Conservation (phyloP, 2,329 filamentous ascomycete genomes). For the Coniochaeta sp. region DNA sequence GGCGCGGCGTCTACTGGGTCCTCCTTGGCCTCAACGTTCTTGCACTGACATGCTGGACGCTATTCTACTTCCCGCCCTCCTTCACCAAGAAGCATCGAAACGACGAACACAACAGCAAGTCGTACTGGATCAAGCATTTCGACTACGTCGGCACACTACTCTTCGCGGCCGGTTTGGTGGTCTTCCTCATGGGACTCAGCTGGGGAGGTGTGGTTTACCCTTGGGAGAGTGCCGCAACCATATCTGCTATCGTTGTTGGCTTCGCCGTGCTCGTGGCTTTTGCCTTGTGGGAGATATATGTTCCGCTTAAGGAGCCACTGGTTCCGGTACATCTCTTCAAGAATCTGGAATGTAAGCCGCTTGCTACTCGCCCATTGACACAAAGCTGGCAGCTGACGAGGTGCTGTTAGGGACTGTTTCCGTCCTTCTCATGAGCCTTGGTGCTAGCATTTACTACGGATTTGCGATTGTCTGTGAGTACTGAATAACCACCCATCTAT, state of each 20-base stretch:
- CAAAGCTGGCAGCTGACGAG: neutral
- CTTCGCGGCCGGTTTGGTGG: slow-evolving; percentile 35
- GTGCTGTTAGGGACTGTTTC: neutral
- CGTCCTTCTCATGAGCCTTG: slow-evolving; percentile 19
- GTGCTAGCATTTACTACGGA: slow-evolving; percentile 24
- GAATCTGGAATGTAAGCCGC: slow-evolving; percentile 19
- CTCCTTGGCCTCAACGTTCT: slow-evolving; percentile 10
- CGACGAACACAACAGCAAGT: slow-evolving; percentile 1
- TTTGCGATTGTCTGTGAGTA: slow-evolving; percentile 19
- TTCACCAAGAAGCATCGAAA: slow-evolving; percentile 10
- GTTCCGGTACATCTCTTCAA: slow-evolving; percentile 26
- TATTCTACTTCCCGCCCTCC: slow-evolving; percentile 13
- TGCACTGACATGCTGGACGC: slow-evolving; percentile 6
- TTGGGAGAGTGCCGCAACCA: slow-evolving; percentile 29
- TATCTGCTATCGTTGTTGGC: slow-evolving; percentile 9
- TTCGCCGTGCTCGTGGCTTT: slow-evolving; percentile 10
- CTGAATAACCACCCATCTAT: neutral
- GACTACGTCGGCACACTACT: slow-evolving; percentile 41
- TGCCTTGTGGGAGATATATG: slow-evolving; percentile 22
- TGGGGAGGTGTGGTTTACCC: slow-evolving; percentile 30
- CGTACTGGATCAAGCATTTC: slow-evolving; percentile 17
- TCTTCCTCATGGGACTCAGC: slow-evolving; percentile 39
- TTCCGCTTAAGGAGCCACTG: slow-evolving; percentile 21
- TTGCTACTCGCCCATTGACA: neutral
- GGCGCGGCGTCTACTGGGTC: slow-evolving; percentile 12